phyloP scores from a whole-genome alignment of 257 asterid genomes.

The Nicotiana undulata region DNA sequence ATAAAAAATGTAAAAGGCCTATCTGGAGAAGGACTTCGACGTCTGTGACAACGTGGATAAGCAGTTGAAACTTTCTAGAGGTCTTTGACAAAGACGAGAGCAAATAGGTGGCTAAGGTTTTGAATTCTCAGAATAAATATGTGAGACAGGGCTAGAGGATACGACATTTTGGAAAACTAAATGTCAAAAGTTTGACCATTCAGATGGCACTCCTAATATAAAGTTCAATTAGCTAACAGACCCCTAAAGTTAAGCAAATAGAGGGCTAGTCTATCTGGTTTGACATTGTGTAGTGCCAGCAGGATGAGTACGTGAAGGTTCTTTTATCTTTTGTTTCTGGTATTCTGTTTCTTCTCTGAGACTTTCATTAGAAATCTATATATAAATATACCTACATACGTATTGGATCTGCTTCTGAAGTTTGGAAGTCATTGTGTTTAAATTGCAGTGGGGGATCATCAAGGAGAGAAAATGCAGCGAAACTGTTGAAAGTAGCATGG shows the following conservation, averaged over 20 bases:
- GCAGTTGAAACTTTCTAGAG: background rate
- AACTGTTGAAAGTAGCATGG: conserved; percentile 90
- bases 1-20: background rate
- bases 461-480: conserved; percentile 45
- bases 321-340: background rate
- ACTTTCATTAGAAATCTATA: background rate
- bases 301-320: background rate
- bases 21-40: background rate
- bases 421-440: background rate
- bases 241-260: background rate
- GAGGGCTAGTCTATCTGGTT: background rate
- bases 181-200: background rate
- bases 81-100: background rate
- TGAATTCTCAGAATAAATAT: background rate
- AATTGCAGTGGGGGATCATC: conserved; percentile 60
- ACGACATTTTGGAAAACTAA: background rate
- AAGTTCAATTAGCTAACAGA: background rate
- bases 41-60: background rate
- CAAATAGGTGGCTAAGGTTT: background rate
- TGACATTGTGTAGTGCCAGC: background rate
- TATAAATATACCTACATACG: too few relatives aligned
- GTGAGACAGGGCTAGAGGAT: background rate
- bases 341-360: background rate
- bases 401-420: background rate
- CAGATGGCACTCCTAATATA: background rate